Evolutionary conservation across 345 rosid species (phyloP).

Genomic region (Rubroshorea leprosula): DNA sequence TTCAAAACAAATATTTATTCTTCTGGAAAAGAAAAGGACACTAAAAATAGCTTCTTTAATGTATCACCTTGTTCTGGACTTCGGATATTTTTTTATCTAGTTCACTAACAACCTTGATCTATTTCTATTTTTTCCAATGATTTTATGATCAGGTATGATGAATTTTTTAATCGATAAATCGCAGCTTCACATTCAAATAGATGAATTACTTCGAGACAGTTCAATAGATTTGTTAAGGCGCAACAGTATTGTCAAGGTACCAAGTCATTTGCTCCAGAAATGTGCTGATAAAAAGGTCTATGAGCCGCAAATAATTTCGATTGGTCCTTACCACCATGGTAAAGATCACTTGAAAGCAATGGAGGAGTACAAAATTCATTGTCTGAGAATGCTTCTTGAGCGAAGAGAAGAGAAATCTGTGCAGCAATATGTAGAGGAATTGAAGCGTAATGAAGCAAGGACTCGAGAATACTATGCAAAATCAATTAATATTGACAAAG

Average conservation of each 20-base stretch:
- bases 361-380: constrained; percentile 15
- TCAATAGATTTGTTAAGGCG: too few species aligned
- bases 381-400: constrained; percentile 10
- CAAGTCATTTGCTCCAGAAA: not conserved
- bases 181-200: too few species aligned
- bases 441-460: constrained; percentile 14
- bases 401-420: not conserved
- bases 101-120: too few species aligned
- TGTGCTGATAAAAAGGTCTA: constrained; percentile 6
- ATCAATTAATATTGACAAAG: not conserved
- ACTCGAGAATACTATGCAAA: constrained; percentile 22
- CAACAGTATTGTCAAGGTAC: constrained; percentile 13
- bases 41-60: too few species aligned
- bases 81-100: too few species aligned
- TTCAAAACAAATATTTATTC: too few species aligned
- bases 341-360: constrained; percentile 7
- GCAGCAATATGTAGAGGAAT: not conserved
- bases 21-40: too few species aligned
- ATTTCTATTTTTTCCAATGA: too few species aligned
- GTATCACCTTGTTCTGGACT: too few species aligned
- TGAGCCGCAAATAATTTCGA: constrained; percentile 20
- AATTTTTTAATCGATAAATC: too few species aligned
- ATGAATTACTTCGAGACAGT: too few species aligned
- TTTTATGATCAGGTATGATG: too few species aligned
- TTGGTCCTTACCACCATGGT: constrained; percentile 19